Percentiles rank a stretch among this genome's conserved stretches.
These are phyloP conservation scores for Panaeolus papilionaceus DNA, from an alignment of 768 basidiomycete genomes.

Conservation along the genomic window DNA sequence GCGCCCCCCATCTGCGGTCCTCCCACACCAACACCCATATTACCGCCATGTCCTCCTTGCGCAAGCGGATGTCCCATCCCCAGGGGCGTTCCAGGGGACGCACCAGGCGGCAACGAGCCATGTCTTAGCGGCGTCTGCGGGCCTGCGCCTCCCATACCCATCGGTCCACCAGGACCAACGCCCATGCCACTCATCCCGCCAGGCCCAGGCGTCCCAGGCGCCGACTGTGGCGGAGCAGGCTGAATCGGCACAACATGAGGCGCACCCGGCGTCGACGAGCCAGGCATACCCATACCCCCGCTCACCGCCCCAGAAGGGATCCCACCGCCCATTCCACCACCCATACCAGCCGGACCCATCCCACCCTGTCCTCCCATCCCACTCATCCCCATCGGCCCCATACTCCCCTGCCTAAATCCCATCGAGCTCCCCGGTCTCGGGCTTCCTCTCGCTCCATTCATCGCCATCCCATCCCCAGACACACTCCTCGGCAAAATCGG, in stretches of 20 bases:
- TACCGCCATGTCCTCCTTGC: not conserved
- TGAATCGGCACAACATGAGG: conserved; percentile 25
- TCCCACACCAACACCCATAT: too few relatives aligned
- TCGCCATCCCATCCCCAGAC: conserved; percentile 25
- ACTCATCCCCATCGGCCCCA: conserved; percentile 23
- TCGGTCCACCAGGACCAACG: conserved; percentile 17
- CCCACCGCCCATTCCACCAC: conserved; percentile 25
- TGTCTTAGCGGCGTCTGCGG: conserved; percentile 36
- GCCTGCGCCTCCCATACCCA: conserved; percentile 8
- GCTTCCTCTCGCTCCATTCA: conserved; percentile 18
- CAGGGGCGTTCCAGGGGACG: conserved; percentile 14
- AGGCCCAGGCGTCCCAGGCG: conserved; percentile 21
- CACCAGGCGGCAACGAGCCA: conserved; percentile 29
- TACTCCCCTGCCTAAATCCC: conserved; percentile 20
- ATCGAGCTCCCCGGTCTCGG: conserved; percentile 17
- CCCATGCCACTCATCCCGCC: conserved; percentile 18
- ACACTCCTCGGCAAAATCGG: conserved; percentile 30
- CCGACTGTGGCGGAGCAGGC: conserved; percentile 21
- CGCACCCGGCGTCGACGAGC: conserved; percentile 19
- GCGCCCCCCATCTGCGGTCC: conserved; percentile 24
- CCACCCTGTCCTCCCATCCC: conserved; percentile 24
- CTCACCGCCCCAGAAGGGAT: conserved; percentile 18
- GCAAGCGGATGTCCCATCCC: conserved; percentile 18
- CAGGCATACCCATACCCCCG: conserved; percentile 23
- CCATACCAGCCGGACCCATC: conserved; percentile 21